A percentile compares a stretch with the other conserved stretches of the same genome.
Evolutionary conservation across 2,329 filamentous ascomycete genomes (phyloP).

Genomic region (Neonectria punicea): DNA sequence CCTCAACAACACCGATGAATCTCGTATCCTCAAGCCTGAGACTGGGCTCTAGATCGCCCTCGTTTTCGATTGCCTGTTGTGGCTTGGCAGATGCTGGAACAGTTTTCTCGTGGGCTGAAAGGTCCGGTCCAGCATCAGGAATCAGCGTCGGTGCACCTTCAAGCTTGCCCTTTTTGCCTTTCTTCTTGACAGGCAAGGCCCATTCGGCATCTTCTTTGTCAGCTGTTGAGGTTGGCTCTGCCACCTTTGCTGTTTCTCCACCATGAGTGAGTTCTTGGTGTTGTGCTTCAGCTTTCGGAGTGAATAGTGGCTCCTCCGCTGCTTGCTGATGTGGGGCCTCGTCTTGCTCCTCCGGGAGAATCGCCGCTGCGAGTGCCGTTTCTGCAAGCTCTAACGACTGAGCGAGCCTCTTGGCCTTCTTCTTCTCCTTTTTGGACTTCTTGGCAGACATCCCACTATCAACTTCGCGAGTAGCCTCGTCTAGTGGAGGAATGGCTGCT

Average conservation of each 20-base stretch:
- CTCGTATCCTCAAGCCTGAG: neutral
- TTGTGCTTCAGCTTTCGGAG: neutral
- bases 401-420: conserved; percentile 49
- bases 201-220: conserved; percentile 28
- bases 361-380: conserved; percentile 10
- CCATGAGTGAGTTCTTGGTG: neutral
- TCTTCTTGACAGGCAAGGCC: conserved; percentile 43
- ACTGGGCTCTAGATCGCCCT: neutral
- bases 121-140: neutral
- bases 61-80: neutral
- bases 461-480: conserved; percentile 15
- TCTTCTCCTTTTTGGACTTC: conserved; percentile 50
- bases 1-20: neutral
- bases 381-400: conserved; percentile 25
- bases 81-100: neutral
- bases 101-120: neutral
- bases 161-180: conserved; percentile 44
- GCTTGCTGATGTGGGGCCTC: conserved; percentile 1
- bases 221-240: neutral
- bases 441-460: conserved; percentile 31
- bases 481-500: neutral
- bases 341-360: neutral
- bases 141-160: neutral
- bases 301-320: conserved; percentile 6
- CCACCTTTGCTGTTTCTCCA: neutral